Base-by-base conservation (phyloP, 2,329 filamentous ascomycete species). In the Hortaea sp. region DNA sequence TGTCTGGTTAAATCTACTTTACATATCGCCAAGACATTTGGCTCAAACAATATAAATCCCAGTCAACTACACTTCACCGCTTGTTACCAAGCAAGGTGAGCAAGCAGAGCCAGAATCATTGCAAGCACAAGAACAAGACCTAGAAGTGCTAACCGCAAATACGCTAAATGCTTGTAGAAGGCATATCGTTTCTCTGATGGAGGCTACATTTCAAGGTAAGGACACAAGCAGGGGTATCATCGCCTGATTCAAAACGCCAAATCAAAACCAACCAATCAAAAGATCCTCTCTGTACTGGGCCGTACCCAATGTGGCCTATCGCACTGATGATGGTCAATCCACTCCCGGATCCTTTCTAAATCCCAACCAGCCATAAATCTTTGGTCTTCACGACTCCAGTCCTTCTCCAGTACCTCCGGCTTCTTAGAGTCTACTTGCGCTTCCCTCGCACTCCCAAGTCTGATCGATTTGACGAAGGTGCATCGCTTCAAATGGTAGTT, bases 321-420 rank as follows among this genome's bases (percentile, higher is more conserved):
- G 47, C 66, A 69, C 54, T 63, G 48, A 59, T 63, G 43, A 54
- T 64, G 44, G 57, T 64, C 39, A 56, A 63, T 49, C 60, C 63
- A 59, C 12, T 59, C 56, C 20, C 55, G 53, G 42, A 68, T 62
- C 46, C 63, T 66, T 31, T 58, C 60, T 1, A 61, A 51, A 39
- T 66, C 63, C 66, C 66, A 69, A 5, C 65, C 66, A 3, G 57
- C 61, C 6, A 62, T 60, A 40, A 66, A 67, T 28, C 65, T 61
- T 45, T 61, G 59, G 47, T 67, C 63, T 56, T 47, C 59, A 54
- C 37, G 58, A 58, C 43, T 64, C 57, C 6, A 67, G 4, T 46
- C 31, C 11, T 34, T 34, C 31, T 39, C 37, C 12, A 42, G 29
- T 58, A 42, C 61, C 40, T 58, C 62, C 45, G 64, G 60, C 47